These are phyloP conservation scores for Leishmania tropica DNA, from an alignment of 208 protist species.

Conservation along the genomic window DNA sequence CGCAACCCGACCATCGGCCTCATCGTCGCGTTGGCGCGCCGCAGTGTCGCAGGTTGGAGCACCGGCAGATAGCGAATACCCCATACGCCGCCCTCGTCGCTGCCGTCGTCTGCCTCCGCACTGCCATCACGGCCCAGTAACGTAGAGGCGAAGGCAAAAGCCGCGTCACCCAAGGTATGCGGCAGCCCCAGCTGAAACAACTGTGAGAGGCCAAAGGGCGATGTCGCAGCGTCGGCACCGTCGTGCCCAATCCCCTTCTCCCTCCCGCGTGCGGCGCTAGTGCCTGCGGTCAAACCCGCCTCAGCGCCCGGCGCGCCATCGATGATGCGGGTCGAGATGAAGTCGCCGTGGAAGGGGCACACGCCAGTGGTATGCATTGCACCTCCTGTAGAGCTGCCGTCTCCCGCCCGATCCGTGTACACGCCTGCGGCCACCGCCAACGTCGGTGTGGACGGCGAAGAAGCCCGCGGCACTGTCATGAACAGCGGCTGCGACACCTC, in stretches of 20 bases:
- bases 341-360: constrained; percentile 42
- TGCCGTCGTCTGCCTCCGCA: neutral
- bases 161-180: constrained; percentile 10
- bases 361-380: neutral
- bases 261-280: neutral
- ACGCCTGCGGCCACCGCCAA: neutral
- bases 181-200: constrained; percentile 34
- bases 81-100: constrained; percentile 13
- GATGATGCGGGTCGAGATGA: constrained; percentile 40
- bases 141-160: neutral
- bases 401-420: neutral
- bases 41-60: constrained; percentile 47
- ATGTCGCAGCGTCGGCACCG: neutral
- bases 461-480: constrained; percentile 25
- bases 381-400: neutral
- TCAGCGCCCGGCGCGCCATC: constrained; percentile 29
- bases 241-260: neutral
- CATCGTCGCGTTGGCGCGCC: constrained; percentile 48
- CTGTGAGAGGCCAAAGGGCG: constrained; percentile 21
- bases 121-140: neutral
- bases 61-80: constrained; percentile 57
- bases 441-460: neutral
- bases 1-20: constrained; percentile 73
- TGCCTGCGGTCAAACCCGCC: neutral
- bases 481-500: constrained; percentile 73